Evolutionary conservation across 2,329 filamentous ascomycete genomes (phyloP).

Genomic region (Pseudonectria foliicola): DNA sequence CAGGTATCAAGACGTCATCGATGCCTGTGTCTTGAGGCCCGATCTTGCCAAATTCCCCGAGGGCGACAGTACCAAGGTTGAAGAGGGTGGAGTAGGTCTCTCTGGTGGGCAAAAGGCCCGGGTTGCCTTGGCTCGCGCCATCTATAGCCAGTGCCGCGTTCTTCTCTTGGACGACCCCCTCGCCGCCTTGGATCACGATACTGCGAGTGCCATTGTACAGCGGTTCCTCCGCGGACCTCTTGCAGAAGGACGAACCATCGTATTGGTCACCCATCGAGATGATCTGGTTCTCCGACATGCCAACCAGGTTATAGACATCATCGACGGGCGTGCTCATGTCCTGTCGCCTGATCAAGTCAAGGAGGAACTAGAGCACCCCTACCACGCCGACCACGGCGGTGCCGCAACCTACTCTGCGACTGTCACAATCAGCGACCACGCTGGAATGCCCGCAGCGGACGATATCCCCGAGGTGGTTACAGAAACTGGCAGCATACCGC

Average conservation of each 20-base stretch:
- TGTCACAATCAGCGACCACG: constrained; percentile 26
- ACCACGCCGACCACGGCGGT: constrained; percentile 19
- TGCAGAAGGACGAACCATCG: constrained; percentile 56
- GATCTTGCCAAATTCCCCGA: constrained; percentile 50
- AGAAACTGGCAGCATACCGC: constrained; percentile 62
- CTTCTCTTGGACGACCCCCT: constrained; percentile 57
- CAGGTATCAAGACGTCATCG: constrained; percentile 52
- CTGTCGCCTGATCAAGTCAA: constrained; percentile 39
- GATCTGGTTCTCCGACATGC: constrained; percentile 69
- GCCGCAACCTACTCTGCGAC: constrained; percentile 15
- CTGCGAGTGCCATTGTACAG: constrained; percentile 54
- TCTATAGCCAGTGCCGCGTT: constrained; percentile 52
- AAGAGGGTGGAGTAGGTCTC: constrained; percentile 55
- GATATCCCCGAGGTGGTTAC: constrained; percentile 27
- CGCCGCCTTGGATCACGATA: constrained; percentile 56
- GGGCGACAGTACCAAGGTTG: constrained; percentile 52
- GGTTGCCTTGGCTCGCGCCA: constrained; percentile 54
- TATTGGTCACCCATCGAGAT: constrained; percentile 77
- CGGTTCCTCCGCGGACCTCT: constrained; percentile 54
- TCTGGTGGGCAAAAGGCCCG: constrained; percentile 58
- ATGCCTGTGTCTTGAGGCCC: constrained; percentile 51
- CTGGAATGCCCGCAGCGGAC: constrained; percentile 11
- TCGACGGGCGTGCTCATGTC: constrained; percentile 49
- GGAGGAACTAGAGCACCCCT: constrained; percentile 31
- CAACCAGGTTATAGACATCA: constrained; percentile 64